Base-by-base conservation (phyloP, 83 land plant species). In the Thuja plicata region DNA sequence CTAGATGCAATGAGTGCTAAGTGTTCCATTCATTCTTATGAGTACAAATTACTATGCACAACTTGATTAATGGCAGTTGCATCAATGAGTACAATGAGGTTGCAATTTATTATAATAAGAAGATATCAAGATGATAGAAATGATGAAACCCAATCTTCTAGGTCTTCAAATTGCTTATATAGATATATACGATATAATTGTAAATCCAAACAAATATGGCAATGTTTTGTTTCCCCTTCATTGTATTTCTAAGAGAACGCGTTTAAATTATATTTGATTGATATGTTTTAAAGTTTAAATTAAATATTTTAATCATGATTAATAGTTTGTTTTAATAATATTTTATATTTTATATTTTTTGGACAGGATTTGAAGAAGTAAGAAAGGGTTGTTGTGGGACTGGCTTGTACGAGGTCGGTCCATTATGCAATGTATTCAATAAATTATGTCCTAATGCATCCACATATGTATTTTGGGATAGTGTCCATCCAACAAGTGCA, bases 311-410 rank as follows among this genome's bases (percentile, higher is more conserved):
- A 27, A 37, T 32, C 3, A 21, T 78, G 2, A 12, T 27, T 78
- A 6, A 32, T 37, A 78, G 27, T 78, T 85, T 41, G 86, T 48
- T 41, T 54, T 3, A 7, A 9, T 10, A 10, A 50, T 50, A 1
- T 10, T 50, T 12, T 0, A 50, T 50, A 50, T 50, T 50, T 50
- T 12, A 50, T 30, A 86, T 30, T 30, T 48, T 45, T 86, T 45
- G 16, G 16, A 24, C 88, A 93, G 95, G 95, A 1, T 94, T 94
- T 74, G 87, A 87, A 27, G 87, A 91, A 45, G 87, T 88, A 11
- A 86, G 90, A n/a, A 83, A 60, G 27, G 91, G 91, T 54, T 93
- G 94, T 80, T 93, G 93, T 87, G 95, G 95, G 17, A 89, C 90
- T 3, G 94, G 94, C 0, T 37, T 77, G 7, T 30, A 92, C 8